Percentiles rank a stretch among this genome's conserved stretches.
phyloP scores from a whole-genome alignment of 2,329 filamentous ascomycete species.

The Sclerotinia trifoliorum region DNA sequence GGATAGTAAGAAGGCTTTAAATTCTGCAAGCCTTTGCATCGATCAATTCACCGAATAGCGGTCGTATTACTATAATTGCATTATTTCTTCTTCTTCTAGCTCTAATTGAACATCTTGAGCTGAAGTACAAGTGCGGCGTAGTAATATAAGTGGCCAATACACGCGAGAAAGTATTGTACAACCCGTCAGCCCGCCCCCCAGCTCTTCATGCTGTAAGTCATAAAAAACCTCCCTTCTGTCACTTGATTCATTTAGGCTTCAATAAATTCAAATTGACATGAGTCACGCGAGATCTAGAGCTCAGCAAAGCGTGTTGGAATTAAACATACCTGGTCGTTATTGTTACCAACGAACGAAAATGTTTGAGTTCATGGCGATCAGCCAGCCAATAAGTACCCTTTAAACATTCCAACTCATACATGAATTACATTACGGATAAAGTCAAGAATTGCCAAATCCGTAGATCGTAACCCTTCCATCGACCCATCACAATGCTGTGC shows the following conservation, averaged over 20 bases:
- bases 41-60: constrained; percentile 11
- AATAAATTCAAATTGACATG: not conserved
- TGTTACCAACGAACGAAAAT: not conserved
- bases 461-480: not conserved
- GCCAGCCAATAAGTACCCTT: not conserved
- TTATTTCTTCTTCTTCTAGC: not conserved
- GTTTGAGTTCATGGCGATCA: not conserved
- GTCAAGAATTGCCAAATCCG: not conserved
- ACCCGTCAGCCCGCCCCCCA: not conserved
- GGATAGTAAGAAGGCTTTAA: not conserved
- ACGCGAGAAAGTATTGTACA: constrained; percentile 7
- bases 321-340: not conserved
- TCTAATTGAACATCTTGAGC: not conserved
- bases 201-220: not conserved
- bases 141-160: constrained; percentile 9
- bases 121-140: constrained; percentile 4
- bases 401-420: not conserved
- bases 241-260: constrained; percentile 24
- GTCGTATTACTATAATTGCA: not conserved
- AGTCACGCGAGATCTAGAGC: constrained; percentile 17
- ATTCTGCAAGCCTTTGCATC: constrained; percentile 5
- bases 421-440: constrained; percentile 6
- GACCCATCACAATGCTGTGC: not conserved
- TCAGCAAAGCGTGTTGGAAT: not conserved
- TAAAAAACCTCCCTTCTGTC: constrained; percentile 2